Conservation (phyloP, 2,329 filamentous ascomycete genomes). For the Westerdykella ornata region DNA sequence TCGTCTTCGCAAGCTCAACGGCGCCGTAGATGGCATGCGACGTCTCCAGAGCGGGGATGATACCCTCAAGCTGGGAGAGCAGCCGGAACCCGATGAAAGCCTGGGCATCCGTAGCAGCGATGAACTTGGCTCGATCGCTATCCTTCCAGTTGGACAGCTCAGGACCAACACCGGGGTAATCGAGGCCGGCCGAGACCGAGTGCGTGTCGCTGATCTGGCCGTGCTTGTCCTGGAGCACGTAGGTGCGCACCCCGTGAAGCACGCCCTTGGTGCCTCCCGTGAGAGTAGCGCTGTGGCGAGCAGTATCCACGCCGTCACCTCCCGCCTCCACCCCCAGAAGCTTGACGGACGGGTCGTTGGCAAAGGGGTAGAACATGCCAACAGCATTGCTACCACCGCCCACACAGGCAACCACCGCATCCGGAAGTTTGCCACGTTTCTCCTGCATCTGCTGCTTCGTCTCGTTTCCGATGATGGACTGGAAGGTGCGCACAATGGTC, state of each 20-base stretch:
- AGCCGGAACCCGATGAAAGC: slow-evolving; percentile 82
- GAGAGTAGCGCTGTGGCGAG: slow-evolving; percentile 80
- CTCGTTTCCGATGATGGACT: slow-evolving; percentile 91
- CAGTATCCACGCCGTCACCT: slow-evolving; percentile 83
- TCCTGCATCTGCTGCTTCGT: slow-evolving; percentile 87
- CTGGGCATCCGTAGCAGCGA: slow-evolving; percentile 85
- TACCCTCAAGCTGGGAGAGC: slow-evolving; percentile 83
- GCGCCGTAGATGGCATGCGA: slow-evolving; percentile 89
- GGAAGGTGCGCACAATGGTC: slow-evolving; percentile 94
- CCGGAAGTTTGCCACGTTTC: slow-evolving; percentile 80
- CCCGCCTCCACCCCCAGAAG: slow-evolving; percentile 91
- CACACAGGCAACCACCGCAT: slow-evolving; percentile 93
- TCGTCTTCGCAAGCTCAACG: slow-evolving; percentile 83
- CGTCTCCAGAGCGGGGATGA: slow-evolving; percentile 91
- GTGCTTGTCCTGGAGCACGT: slow-evolving; percentile 85
- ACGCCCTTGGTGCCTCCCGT: slow-evolving; percentile 84
- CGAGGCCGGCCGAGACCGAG: slow-evolving; percentile 90
- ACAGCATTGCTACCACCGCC: slow-evolving; percentile 91
- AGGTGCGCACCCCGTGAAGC: slow-evolving; percentile 90
- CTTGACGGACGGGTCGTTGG: slow-evolving; percentile 75
- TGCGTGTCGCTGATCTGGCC: slow-evolving; percentile 94
- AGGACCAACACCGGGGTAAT: slow-evolving; percentile 94
- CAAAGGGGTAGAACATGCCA: slow-evolving; percentile 98
- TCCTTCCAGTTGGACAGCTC: slow-evolving; percentile 94
- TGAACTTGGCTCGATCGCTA: slow-evolving; percentile 73